Base-by-base conservation (phyloP, 768 basidiomycete genomes). In the Dioszegia hungarica region DNA sequence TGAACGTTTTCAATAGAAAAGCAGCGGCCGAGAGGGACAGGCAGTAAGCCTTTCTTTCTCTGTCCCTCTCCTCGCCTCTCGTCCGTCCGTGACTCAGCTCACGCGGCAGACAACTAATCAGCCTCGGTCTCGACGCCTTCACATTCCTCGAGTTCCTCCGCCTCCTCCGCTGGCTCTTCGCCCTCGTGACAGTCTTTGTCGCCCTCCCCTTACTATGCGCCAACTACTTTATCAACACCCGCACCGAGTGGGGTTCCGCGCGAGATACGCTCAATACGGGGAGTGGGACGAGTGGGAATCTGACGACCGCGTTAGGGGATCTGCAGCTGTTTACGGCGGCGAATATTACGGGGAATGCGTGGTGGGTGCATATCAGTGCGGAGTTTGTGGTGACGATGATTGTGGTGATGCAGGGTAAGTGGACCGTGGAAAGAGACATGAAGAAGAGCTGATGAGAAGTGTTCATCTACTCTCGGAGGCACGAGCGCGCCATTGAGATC, bases 141-240 rank as follows among this genome's bases (percentile, higher is more conserved):
- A 82, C 87, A 19, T 98, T 86, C 76, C 83, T 99, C 24, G 88
- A 94, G 31, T 95, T 95, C 73, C 82, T 87, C 27, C 87, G 92
- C 50, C 83, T 99, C 76, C 82, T 87, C 72, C 87, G 90, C 27
- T 68, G 68, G 64, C 56, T 75, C 5, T 69, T 67, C 49, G 37
- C 54, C 17, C 22, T 57, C 12, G 62, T 72, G 9, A 57, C 63
- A 4, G 19, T 69, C 17, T 48, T 67, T 17, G 62, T 60, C 15
- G 66, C 68, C 8, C 11, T 59, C 4, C 60, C 66, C 3, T 51
- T 72, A 11, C 44, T 61, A 14, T 36, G 57, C 14, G 58, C 54
- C 25, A 69, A 72, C 33, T 69, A 69, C 56, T 60, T 60, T 34
- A 48, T 72, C 43, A 72, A 67, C 43, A 69, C 65, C 3, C 24